Percentiles rank a stretch among this genome's conserved stretches.
Conservation (phyloP, 176 grass and related monocot genomes). For the Musa acuminata region DNA sequence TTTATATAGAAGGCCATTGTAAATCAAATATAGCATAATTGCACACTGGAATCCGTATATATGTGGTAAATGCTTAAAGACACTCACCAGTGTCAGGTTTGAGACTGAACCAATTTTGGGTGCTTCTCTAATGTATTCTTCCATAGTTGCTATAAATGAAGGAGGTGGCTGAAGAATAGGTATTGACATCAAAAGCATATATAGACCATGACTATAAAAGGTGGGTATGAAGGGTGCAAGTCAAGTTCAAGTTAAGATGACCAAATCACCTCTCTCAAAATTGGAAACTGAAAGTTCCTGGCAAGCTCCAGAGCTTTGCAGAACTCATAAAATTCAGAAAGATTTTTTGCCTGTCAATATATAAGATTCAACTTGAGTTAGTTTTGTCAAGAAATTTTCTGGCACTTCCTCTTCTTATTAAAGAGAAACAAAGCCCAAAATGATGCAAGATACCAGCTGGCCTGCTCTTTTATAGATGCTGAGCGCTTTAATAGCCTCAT, state of each 20-base stretch:
- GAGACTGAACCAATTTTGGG: constrained; percentile 32
- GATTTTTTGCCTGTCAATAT: constrained; percentile 45
- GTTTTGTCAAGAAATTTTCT: background rate
- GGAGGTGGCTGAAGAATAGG: constrained; percentile 42
- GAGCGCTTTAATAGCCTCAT: constrained; percentile 70
- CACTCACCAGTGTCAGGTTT: constrained; percentile 54
- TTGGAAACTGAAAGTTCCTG: constrained; percentile 68
- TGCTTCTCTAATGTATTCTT: constrained; percentile 90
- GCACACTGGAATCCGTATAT: background rate
- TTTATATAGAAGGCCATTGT: background rate
- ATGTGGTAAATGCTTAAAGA: background rate
- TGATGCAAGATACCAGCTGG: constrained; percentile 32
- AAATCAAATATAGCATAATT: background rate
- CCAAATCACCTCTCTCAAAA: constrained; percentile 56
- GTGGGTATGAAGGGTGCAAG: background rate
- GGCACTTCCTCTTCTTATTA: background rate
- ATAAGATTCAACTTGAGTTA: background rate
- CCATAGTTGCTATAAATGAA: constrained; percentile 77
- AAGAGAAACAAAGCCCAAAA: background rate
- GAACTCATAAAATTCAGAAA: constrained; percentile 65
- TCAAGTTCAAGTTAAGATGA: background rate
- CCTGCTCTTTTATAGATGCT: constrained; percentile 72
- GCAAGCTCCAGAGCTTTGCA: constrained; percentile 73
- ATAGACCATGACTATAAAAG: background rate
- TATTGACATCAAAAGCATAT: background rate